Base-by-base conservation (phyloP, 768 basidiomycete genomes). In the Cytidiella melzeri region DNA sequence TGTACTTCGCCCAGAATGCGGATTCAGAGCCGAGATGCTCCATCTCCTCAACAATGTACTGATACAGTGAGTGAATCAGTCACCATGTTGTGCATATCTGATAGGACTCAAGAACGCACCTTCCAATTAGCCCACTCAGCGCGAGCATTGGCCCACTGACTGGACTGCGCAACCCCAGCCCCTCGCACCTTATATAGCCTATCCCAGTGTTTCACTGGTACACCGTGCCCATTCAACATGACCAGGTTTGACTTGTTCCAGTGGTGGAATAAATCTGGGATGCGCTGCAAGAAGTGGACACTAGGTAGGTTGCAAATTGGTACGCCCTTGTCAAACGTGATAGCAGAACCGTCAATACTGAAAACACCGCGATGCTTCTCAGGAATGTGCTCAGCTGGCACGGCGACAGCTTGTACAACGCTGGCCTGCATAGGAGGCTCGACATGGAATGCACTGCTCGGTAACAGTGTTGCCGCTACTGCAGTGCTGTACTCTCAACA, bases 161-260 rank as follows among this genome's bases (percentile, higher is more conserved):
- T n/a, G n/a, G n/a, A n/a, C n/a, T n/a, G n/a, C n/a, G n/a, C n/a
- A n/a, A 19, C 34, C 49, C 1, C 39, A 10, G 9, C 11, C 6
- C 30, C 51, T 51, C 18, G 20, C 28, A 0, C 56, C 46, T 56
- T 54, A 46, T 56, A 58, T 41, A 60, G 41, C 24, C 26, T 26
- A 1, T 24, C 41, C 61, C 57, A 60, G 46, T 55, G 49, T 20
- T 57, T 54, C 43, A 62, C n/a, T 0, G 55, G 52, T 1, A 59
- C 55, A 1, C 52, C 50, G 5, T 19, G 45, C 3, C 53, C 56
- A 20, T 34, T 36, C 19, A 57, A 21, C 6, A 42, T 37, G 9
- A 61, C 52, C 5, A 52, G 36, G 15, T 27, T 26, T 0, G 60
- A 57, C 10, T 23, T 2, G 19, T 59, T 28, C 60, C 58, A 61